phyloP scores from a whole-genome alignment of 768 basidiomycete species.

The Coprinellus aureogranulatus region DNA sequence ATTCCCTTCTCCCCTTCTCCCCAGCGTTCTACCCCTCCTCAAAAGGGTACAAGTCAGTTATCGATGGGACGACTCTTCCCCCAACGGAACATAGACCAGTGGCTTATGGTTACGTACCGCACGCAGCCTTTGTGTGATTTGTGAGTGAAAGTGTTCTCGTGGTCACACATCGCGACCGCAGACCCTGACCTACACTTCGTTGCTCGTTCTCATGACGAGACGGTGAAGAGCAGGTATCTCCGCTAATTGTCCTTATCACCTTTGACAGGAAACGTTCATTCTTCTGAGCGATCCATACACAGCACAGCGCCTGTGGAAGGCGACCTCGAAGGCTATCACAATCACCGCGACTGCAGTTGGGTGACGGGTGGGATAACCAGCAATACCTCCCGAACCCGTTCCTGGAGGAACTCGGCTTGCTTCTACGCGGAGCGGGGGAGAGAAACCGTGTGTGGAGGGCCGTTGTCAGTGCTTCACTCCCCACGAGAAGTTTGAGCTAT shows the following conservation, averaged over 20 bases:
- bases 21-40: background rate
- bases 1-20: background rate
- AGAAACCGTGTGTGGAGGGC: no score
- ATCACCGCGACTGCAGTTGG: no score
- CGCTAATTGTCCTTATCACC: background rate
- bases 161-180: no score
- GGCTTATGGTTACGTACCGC: no score
- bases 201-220: constrained; percentile 1
- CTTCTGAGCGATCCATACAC: background rate
- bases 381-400: no score
- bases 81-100: background rate
- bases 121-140: constrained; percentile 1
- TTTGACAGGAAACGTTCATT: constrained; percentile 6
- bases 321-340: no score
- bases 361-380: no score
- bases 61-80: background rate
- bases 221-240: background rate
- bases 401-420: no score
- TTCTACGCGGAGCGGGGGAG: no score
- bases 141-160: background rate
- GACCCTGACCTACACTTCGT: background rate
- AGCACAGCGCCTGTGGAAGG: background rate
- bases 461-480: no score
- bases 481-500: no score
- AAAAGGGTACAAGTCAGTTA: background rate